Evolutionary conservation across 1,139 yeast genomes (phyloP), one percentile per base, ranked within the genome.

Genomic region (Taphrina communis): DNA sequence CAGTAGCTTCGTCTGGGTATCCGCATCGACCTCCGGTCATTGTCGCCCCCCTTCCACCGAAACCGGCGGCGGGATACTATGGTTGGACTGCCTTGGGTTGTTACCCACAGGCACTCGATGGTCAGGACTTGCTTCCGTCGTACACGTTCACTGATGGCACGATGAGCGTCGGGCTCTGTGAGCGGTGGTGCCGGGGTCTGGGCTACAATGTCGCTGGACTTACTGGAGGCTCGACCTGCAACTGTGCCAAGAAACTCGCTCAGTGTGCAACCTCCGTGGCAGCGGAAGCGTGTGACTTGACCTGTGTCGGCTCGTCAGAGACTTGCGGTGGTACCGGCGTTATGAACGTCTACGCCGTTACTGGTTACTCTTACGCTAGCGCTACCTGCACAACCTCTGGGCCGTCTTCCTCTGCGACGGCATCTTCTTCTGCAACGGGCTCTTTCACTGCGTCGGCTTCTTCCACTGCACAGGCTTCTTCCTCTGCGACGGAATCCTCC

Each of bases 271-370:
- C 53, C 8, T 6, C 42, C 12, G 21, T 56, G 35, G 42, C 62
- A 7, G 12, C 48, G 1, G 6, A 7, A 25, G n/a, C 4, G 14
- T 58, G 62, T 31, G 6, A n/a, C 5, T 19, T 25, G 14, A 36
- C 62, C n/a, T 58, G 62, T 39, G 51, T 25, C 25, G 62, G 62
- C 2, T 9, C 31, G 11, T 4, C 42, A 5, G 35, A 38, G 39
- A 19, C 3, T 1, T 58, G 62, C 42, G 62, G 62, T 7, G 62
- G 62, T 12, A 44, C 14, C n/a, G 19, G 11, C 14, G 51, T 35
- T 2, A 25, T 58, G 50, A 58, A 58, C 25, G 42, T 58, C 42
- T 58, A 58, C 17, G 62, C 62, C 39, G 62, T 58, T 0, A 6
- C 39, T 14, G 62, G 62, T 5, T 58, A 58, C 21, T 3, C 51